These are phyloP conservation scores for Camellia japonica DNA, from an alignment of 148 eudicot genomes.

Conservation along the genomic window DNA sequence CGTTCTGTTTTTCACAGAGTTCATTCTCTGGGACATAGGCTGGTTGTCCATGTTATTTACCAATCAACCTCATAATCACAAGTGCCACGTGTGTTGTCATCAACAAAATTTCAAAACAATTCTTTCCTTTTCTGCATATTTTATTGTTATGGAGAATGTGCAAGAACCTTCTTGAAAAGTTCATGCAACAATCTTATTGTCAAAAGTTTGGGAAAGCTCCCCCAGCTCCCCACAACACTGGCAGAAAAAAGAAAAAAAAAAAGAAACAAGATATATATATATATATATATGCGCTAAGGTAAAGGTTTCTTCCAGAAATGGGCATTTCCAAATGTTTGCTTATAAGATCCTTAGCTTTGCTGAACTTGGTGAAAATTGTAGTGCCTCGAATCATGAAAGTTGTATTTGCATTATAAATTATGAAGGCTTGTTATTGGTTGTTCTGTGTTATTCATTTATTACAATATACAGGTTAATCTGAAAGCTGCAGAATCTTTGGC, in stretches of 20 bases:
- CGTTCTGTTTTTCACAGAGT: not conserved
- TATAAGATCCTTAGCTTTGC: not conserved
- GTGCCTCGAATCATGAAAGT: not conserved
- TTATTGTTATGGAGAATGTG: too few species aligned
- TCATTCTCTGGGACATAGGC: not conserved
- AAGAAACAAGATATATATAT: too few species aligned
- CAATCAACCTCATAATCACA: not conserved
- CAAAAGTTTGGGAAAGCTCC: too few species aligned
- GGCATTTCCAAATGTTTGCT: not conserved
- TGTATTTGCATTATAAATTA: not conserved
- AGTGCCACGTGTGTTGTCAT: not conserved
- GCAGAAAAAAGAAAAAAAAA: not conserved
- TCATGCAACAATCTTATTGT: too few species aligned
- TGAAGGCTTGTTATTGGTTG: not conserved
- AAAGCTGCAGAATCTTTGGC: slow-evolving; percentile 98
- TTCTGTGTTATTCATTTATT: not conserved
- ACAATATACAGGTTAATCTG: slow-evolving; percentile 58
- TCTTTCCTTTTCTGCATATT: too few species aligned
- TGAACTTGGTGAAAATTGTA: not conserved
- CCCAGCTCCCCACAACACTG: not conserved
- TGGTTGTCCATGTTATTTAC: not conserved
- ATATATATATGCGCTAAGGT: not conserved
- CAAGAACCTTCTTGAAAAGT: too few species aligned
- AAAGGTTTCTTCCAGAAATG: not conserved
- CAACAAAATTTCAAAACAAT: not conserved